Evolutionary conservation across 352 stramenopile species (phyloP), one percentile per base, ranked within the genome.

Genomic region (Phytophthora aleatoria): DNA sequence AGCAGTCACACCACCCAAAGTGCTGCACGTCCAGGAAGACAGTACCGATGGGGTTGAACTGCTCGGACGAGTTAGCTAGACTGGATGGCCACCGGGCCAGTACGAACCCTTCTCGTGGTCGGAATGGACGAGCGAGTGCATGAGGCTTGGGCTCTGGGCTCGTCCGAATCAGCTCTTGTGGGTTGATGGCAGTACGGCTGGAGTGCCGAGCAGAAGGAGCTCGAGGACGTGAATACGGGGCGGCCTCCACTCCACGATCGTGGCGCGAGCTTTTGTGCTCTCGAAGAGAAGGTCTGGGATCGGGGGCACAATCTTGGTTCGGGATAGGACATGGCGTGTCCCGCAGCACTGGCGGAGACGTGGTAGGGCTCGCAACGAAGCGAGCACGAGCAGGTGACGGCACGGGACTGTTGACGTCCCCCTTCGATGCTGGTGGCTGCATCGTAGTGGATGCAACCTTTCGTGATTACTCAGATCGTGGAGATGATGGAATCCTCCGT

Each of bases 1-100:
- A 49, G 10, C 50, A 60, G 3, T 16, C 33, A 28, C 58, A 66
- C 20, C 1, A 66, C 0, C 58, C 58, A 38, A 50, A 59, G 12
- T 50, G 30, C 2, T 1, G 12, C 5, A 58, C 33, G 33, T 20
- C 10, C 1, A 42, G 49, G 27, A 60, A 59, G 9, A 60, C 33
- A n/a, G 42, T 55, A 5, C 12, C 49, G 3, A 44, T 5, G 5
- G 49, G 49, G 20, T 58, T 53, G 16, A 47, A 64, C 6, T 58
- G 39, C 13, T 65, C 39, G 3, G 41, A 39, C n/a, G 54, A 11
- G 28, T 58, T 39, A 5, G 16, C 16, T 2, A 66, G 31, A 2
- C 15, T 0, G 27, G 6, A 42, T 5, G 30, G 28, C 41, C 57
- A 59, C 30, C 31, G 11, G 1, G 48, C 57, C 12, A 15, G 39